Base-by-base conservation (phyloP, 768 basidiomycete genomes). In the Collybiopsis confluens region DNA sequence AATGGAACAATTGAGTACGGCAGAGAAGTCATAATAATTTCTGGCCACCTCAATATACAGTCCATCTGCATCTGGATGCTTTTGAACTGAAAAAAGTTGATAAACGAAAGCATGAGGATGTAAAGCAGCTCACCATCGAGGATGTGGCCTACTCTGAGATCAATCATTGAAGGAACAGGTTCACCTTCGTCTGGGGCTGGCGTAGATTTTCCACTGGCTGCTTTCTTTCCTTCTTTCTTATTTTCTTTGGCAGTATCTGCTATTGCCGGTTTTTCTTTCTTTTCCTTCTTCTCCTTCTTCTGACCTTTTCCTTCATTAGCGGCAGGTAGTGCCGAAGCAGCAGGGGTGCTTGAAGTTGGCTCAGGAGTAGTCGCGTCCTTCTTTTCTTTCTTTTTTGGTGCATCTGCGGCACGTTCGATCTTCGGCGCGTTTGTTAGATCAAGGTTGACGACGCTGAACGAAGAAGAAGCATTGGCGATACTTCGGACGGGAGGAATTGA, bases 11-110 rank as follows among this genome's bases (percentile, higher is more conserved):
- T 8, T 35, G 16, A 5, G 26, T 21, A 20, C 16, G 10, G 4
- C 20, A 48, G 36, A 13, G 9, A 7, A 42, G 16, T 30, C 26
- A 15, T 51, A 15, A 27, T 33, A 30, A 45, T 26, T 24, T 4
- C 28, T 10, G 55, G 74, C 33, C 64, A 85, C 90, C 80, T 98
- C 96, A 56, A 98, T 82, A 65, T 98, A 99, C n/a, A 99, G 79
- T 46, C 92, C 85, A 63, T 98, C 97, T 2, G 97, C 97, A 64
- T 99, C 97, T 15, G 97, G 96, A 65, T 99, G 97, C 63, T 90
- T 92, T 71, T 84, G 85, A 62, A 98, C 96, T 96, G 64, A 9
- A 42, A 11, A 44, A 4, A 45, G n/a, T n/a, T n/a, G n/a, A n/a
- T n/a, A n/a, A n/a, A n/a, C 15, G 38, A n/a, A 28, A 28, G 1